Base-by-base conservation (phyloP, 306 rosid genomes). In the Quercus bicolor region DNA sequence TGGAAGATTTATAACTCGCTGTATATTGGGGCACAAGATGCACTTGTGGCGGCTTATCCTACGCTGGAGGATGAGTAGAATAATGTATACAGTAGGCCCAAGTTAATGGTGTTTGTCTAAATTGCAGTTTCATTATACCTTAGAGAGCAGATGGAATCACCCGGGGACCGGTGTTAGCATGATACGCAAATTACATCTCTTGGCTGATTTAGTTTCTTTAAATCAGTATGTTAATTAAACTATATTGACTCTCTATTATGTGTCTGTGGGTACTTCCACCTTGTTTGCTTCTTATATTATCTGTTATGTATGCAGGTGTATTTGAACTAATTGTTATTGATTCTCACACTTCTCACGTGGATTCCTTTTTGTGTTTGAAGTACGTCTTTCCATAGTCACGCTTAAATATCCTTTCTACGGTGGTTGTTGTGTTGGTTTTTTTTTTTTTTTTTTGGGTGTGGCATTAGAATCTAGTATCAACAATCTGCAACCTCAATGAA, bases 1-100 rank as follows among this genome's bases (percentile, higher is more conserved):
- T 91, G 93, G 96, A 91, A 91, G 85, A 91, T 91, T 40, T 91
- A 89, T 43, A 91, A 91, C 81, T 84, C 93, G 0, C 85, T 91
- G 7, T 91, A 91, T 70, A 91, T 91, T 13, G 93, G 96, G 52
- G 81, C 90, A 77, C 96, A 91, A 84, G 96, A 91, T 75, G 93
- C 96, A 16, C 96, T 91, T 23, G 93, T 91, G 6, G 90, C 91
- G 15, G 87, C 93, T 9, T 89, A 91, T 79, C 96, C 96, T 6
- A 51, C 70, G 56, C 74, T 91, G 82, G 90, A 91, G 79, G 91
- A 91, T 52, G 96, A 89, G 78, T 90, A 91, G 1, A 80, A 68
- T 77, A 87, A 91, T 59, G 84, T 87, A 51, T 91, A 89, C 77
- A 82, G 82, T 34, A 80, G 91, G 77, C 91, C 93, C 0, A 93